Conservation (phyloP, 257 asterid genomes). For the Mitragyna speciosa region DNA sequence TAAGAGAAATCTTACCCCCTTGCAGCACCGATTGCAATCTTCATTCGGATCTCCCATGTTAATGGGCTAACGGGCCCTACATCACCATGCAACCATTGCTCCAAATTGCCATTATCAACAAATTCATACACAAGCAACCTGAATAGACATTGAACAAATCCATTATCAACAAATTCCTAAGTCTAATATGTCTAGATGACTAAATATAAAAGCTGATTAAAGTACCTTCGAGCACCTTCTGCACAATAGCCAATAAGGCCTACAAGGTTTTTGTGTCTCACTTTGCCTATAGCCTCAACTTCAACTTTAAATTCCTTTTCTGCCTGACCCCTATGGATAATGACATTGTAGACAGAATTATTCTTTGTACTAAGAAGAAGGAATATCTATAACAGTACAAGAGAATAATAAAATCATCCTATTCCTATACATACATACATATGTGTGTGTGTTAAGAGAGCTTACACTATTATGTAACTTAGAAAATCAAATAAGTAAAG, state of each 20-base stretch:
- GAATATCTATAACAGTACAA: neutral
- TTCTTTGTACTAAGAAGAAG: neutral
- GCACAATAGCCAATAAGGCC: conserved; percentile 92
- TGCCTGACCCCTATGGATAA: conserved; percentile 82
- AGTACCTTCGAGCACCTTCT: conserved; percentile 83
- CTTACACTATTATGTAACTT: neutral
- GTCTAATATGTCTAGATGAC: neutral
- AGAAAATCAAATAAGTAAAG: neutral
- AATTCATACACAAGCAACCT: conserved; percentile 95
- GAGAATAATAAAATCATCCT: too few relatives aligned
- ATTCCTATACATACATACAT: too few relatives aligned
- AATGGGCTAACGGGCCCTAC: conserved; percentile 87
- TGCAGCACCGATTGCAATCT: conserved; percentile 88
- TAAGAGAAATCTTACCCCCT: conserved; percentile 61
- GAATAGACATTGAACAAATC: conserved; percentile 24
- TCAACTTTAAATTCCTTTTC: conserved; percentile 95
- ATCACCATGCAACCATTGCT: conserved; percentile 98
- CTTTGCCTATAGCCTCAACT: conserved; percentile 99
- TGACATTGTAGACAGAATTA: neutral
- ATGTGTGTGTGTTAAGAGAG: too few relatives aligned
- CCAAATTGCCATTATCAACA: conserved; percentile 91
- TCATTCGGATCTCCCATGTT: conserved; percentile 93
- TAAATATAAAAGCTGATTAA: neutral
- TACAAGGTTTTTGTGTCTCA: conserved; percentile 94
- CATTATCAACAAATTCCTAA: too few relatives aligned